These are phyloP conservation scores for Mrakiaceae sp. DNA, from an alignment of 1,284 basidiomycete species.

Conservation along the genomic window DNA sequence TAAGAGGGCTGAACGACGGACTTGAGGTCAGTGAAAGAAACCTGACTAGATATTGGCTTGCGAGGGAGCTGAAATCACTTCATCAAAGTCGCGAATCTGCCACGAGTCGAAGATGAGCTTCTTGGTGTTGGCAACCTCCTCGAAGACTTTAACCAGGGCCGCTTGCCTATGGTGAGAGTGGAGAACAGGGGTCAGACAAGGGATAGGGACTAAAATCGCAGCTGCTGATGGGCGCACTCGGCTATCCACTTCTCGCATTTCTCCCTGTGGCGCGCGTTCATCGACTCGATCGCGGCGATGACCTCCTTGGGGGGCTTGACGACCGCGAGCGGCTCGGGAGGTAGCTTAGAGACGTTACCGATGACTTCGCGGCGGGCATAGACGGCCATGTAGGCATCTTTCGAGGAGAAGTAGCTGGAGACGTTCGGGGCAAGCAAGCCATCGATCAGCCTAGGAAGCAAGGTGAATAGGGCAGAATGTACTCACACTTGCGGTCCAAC, in stretches of 20 bases:
- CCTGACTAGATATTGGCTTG: not conserved
- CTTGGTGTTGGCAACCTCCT: conserved; percentile 43
- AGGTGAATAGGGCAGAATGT: not conserved
- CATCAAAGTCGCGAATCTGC: conserved; percentile 42
- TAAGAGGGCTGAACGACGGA: not conserved
- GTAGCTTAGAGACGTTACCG: not conserved
- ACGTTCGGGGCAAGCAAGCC: no score
- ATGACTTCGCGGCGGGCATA: conserved; percentile 45
- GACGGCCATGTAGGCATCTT: conserved; percentile 85
- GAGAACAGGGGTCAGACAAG: not conserved
- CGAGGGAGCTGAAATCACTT: conserved; percentile 36
- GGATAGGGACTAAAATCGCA: not conserved
- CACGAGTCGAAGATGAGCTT: conserved; percentile 52
- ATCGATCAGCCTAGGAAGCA: not conserved
- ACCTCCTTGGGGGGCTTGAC: conserved; percentile 45
- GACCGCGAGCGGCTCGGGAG: conserved; percentile 3
- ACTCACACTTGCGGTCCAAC: no score
- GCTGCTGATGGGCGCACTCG: conserved; percentile 36
- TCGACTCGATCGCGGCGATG: conserved; percentile 42
- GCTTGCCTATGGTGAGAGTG: conserved; percentile 36
- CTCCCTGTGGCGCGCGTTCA: conserved; percentile 47
- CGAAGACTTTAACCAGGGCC: conserved; percentile 39
- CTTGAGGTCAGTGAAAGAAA: not conserved
- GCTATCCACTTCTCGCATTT: conserved; percentile 43
- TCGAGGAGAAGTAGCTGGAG: conserved; percentile 40